Evolutionary conservation across 2,329 filamentous ascomycete genomes (phyloP), one percentile per base, ranked within the genome.

Genomic region (Akanthomyces uredinophilus): DNA sequence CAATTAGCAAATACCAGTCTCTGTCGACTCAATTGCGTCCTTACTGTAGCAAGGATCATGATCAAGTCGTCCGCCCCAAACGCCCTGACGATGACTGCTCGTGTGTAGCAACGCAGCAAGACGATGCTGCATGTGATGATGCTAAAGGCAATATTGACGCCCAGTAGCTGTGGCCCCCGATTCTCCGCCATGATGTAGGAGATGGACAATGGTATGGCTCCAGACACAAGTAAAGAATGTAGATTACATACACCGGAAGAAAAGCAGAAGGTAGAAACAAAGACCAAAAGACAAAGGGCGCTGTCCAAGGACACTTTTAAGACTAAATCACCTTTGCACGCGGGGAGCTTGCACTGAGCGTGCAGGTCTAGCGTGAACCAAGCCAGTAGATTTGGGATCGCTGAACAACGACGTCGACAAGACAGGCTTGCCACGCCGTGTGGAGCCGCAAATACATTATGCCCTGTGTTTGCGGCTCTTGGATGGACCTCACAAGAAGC

Each of bases 61-160:
- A 73, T 68, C 70, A 70, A 75, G 64, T 78, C 76, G 63, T 78
- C 76, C 10, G 70, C 56, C 1, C 75, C 75, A 66, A 78, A 78
- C 39, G 70, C 72, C 65, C 71, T 75, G 39, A 78, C 71, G 14
- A 78, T 60, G 6, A 65, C 64, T 1, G 69, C 54, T 24, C 65
- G 58, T 1, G 64, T 65, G 32, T 63, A 64, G 53, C 61, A 64
- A 52, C 65, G 46, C 27, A 62, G 29, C 13, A 69, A 65, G 20
- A 71, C 67, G 2, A 67, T 60, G 39, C 68, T 20, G 11, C 67
- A 66, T 27, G 70, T 49, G 2, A 64, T 27, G 27, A 65, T 29
- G 35, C 50, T 52, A 37, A 72, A 65, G 13, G 65, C 49, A 57
- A 68, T 66, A 59, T 71, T 71, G 56, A 74, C 68, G 27, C 47